A percentile compares a stretch with the other conserved stretches of the same genome.
phyloP scores from a whole-genome alignment of 768 basidiomycete genomes.

The Postia placenta region DNA sequence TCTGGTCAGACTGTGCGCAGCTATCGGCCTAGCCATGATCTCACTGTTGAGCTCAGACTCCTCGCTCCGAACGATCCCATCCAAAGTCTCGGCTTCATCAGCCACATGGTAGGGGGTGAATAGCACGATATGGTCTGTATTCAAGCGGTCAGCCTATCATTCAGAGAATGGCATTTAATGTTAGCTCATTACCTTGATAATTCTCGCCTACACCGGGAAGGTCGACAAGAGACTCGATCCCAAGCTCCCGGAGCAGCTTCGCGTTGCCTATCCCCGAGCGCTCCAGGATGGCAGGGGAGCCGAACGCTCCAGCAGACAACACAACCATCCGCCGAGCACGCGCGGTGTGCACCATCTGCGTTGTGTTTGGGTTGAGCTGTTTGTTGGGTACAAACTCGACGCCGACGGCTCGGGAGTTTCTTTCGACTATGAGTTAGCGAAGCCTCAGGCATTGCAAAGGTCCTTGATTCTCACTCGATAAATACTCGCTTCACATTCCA shows the following conservation, averaged over 20 bases:
- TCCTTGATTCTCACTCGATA: conserved; percentile 24
- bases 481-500: conserved; percentile 32
- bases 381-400: conserved; percentile 30
- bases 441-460: background rate
- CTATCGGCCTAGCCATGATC: background rate
- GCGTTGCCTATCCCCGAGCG: conserved; percentile 41
- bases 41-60: conserved; percentile 13
- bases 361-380: conserved; percentile 16
- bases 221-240: conserved; percentile 29
- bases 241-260: conserved; percentile 23
- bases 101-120: conserved; percentile 9
- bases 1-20: background rate
- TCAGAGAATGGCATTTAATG: background rate
- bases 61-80: conserved; percentile 13
- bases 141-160: background rate
- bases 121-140: conserved; percentile 10
- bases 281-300: conserved; percentile 49
- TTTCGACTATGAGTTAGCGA: conserved; percentile 9
- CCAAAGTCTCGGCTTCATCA: conserved; percentile 16
- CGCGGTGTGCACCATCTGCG: conserved; percentile 13
- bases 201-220: conserved; percentile 40
- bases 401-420: conserved; percentile 31
- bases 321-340: conserved; percentile 32
- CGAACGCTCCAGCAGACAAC: conserved; percentile 34
- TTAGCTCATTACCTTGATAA: conserved; percentile 21